Evolutionary conservation across 1,139 yeast genomes (phyloP).

Genomic region (Blastobotrys illinoisensis): DNA sequence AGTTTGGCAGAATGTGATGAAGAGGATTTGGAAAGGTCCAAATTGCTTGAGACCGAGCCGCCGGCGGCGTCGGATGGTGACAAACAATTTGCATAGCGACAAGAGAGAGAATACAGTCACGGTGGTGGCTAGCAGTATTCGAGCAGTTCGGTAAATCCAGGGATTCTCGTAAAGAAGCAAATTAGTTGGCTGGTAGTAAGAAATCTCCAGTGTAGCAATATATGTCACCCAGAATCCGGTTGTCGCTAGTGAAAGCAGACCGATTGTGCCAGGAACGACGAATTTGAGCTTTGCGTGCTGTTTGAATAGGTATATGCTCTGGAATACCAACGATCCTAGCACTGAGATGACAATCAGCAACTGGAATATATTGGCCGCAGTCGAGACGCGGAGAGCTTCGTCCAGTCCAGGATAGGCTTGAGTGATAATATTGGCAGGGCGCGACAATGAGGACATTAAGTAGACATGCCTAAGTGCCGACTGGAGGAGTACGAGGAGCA

Average conservation of each 20-base stretch:
- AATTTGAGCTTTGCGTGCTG: not conserved
- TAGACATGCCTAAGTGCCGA: constrained; percentile 54
- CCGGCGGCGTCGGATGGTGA: constrained; percentile 68
- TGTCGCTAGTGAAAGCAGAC: not conserved
- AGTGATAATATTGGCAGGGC: constrained; percentile 49
- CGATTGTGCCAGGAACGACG: not conserved
- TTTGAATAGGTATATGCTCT: constrained; percentile 26
- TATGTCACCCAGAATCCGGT: constrained; percentile 48
- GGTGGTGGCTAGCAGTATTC: constrained; percentile 63
- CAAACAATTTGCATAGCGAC: constrained; percentile 52
- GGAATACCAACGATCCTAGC: constrained; percentile 63
- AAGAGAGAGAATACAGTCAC: constrained; percentile 57
- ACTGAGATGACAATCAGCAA: constrained; percentile 54
- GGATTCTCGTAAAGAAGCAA: constrained; percentile 5
- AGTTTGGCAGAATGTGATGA: constrained; percentile 80
- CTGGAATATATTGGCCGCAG: constrained; percentile 57
- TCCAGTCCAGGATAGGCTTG: constrained; percentile 35
- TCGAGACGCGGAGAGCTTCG: constrained; percentile 40
- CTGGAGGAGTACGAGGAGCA: constrained; percentile 51
- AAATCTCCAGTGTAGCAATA: constrained; percentile 35
- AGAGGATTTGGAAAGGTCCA: constrained; percentile 70
- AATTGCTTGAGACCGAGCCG: constrained; percentile 75
- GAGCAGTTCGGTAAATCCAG: constrained; percentile 30
- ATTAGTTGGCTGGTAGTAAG: constrained; percentile 24
- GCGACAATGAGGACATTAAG: constrained; percentile 47